Evolutionary conservation across 805 yeast genomes (phyloP).

Genomic region (Candida tammaniensis): DNA sequence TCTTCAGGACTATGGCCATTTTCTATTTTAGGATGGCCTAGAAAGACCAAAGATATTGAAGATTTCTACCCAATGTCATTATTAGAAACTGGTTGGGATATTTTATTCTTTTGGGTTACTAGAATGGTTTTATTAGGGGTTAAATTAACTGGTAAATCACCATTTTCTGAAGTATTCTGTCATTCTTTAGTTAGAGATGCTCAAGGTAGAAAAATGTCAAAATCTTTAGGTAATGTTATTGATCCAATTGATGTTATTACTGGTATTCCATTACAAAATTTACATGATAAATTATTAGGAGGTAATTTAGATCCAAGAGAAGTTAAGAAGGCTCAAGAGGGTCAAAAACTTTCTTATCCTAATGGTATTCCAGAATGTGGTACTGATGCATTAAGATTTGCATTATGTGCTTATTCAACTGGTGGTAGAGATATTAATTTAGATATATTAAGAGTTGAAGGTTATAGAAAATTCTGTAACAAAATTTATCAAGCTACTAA

Average conservation of each 20-base stretch:
- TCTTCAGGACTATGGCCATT: conserved; percentile 98
- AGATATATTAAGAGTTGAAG: conserved; percentile 95
- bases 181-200: conserved; percentile 98
- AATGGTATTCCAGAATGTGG: conserved; percentile 99
- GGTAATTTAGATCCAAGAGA: conserved; percentile 93
- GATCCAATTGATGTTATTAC: conserved; percentile 93
- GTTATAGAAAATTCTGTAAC: conserved; percentile 99
- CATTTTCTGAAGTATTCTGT: conserved; percentile 96
- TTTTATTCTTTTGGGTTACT: conserved; percentile 97
- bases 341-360: conserved; percentile 89
- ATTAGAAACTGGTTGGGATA: conserved; percentile 99
- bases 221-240: conserved; percentile 92
- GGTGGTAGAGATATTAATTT: conserved; percentile 98
- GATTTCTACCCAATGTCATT: conserved; percentile 85
- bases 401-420: conserved; percentile 95
- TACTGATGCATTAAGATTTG: conserved; percentile 97
- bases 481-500: conserved; percentile 99
- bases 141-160: conserved; percentile 85
- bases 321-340: conserved; percentile 79
- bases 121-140: conserved; percentile 92
- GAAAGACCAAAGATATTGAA: conserved; percentile 67
- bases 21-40: conserved; percentile 96
- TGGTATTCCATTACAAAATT: conserved; percentile 77
- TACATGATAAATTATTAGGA: conserved; percentile 69
- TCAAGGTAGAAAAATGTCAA: conserved; percentile 98